These are phyloP conservation scores for Tulasnella sp. DNA, from an alignment of 768 basidiomycete species.

Conservation along the genomic window DNA sequence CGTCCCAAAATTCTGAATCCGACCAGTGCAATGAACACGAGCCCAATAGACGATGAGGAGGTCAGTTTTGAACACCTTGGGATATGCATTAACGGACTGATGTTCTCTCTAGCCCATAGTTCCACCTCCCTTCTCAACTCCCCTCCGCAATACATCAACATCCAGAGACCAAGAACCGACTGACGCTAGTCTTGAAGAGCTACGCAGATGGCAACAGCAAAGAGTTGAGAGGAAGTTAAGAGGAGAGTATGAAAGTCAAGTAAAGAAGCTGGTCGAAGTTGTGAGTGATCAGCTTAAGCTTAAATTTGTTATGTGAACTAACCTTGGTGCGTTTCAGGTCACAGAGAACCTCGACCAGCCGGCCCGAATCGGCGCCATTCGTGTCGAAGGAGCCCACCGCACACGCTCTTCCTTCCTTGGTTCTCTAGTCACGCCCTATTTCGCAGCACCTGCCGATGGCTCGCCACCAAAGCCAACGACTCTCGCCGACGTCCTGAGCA, in stretches of 20 bases:
- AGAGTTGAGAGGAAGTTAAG: slow-evolving; percentile 61
- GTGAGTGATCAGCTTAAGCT: slow-evolving; percentile 43
- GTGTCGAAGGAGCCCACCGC: slow-evolving; percentile 67
- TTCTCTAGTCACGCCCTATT: slow-evolving; percentile 67
- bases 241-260: slow-evolving; percentile 74
- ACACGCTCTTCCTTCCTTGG: slow-evolving; percentile 79
- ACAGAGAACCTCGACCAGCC: slow-evolving; percentile 62
- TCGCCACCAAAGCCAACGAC: slow-evolving; percentile 38
- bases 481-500: slow-evolving; percentile 64
- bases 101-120: background rate
- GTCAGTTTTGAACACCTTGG: background rate
- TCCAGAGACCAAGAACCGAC: slow-evolving; percentile 55
- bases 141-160: slow-evolving; percentile 52
- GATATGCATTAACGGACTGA: slow-evolving; percentile 17
- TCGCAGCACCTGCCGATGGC: slow-evolving; percentile 23
- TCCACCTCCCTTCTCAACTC: slow-evolving; percentile 42
- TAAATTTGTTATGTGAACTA: slow-evolving; percentile 23
- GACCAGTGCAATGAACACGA: slow-evolving; percentile 15
- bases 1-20: slow-evolving; percentile 17
- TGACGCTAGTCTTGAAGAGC: slow-evolving; percentile 47
- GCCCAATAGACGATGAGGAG: slow-evolving; percentile 17
- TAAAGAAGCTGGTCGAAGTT: slow-evolving; percentile 57
- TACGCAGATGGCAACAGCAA: slow-evolving; percentile 68
- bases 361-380: slow-evolving; percentile 67
- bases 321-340: slow-evolving; percentile 44